Percentiles rank a stretch among this genome's conserved stretches.
Conservation (phyloP, 176 grass and related monocot species). For the Raddia distichophylla region DNA sequence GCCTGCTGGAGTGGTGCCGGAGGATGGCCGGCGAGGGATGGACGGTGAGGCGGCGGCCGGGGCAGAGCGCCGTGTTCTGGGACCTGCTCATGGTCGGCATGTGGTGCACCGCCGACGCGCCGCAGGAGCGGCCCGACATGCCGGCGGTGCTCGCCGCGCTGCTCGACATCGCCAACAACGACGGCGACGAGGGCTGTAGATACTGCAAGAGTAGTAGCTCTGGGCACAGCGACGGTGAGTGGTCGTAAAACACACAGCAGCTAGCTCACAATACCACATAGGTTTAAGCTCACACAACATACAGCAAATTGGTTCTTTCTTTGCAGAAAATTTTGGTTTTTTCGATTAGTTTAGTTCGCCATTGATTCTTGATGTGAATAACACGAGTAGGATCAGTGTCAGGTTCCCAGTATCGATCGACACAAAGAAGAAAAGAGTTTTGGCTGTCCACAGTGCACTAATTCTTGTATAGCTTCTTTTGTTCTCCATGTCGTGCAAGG, state of each 20-base stretch:
- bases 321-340: neutral
- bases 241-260: neutral
- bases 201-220: neutral
- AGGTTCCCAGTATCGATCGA: neutral
- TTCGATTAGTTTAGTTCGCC: neutral
- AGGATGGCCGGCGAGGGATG: constrained; percentile 49
- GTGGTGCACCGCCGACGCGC: constrained; percentile 66
- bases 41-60: neutral
- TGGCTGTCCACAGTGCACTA: neutral
- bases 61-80: constrained; percentile 29
- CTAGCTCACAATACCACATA: neutral
- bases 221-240: neutral
- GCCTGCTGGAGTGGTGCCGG: constrained; percentile 68
- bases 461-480: neutral
- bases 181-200: constrained; percentile 3
- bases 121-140: constrained; percentile 70
- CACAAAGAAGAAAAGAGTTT: neutral
- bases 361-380: constrained; percentile 48
- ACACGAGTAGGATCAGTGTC: neutral
- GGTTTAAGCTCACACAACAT: neutral
- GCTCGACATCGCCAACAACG: constrained; percentile 28
- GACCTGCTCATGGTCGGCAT: constrained; percentile 57
- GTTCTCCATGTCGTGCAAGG: neutral
- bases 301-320: neutral
- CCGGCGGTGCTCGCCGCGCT: constrained; percentile 44